These are phyloP conservation scores for Grigorovia jiainica DNA, from an alignment of 805 yeast genomes.

Conservation along the genomic window DNA sequence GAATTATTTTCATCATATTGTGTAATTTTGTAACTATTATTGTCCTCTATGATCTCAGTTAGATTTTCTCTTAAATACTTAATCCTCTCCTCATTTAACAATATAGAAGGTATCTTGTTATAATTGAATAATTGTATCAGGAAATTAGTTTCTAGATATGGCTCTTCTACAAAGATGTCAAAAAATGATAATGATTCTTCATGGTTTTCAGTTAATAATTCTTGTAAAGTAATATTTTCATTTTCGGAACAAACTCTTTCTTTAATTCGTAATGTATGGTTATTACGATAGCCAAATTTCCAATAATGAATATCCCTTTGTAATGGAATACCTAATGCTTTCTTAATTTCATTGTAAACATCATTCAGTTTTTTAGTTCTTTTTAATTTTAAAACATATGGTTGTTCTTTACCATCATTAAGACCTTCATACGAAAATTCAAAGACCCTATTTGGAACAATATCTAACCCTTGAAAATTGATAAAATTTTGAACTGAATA, in stretches of 20 bases:
- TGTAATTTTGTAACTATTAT: neutral
- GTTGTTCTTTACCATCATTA: constrained; percentile 36
- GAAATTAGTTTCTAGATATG: constrained; percentile 23
- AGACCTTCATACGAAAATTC: constrained; percentile 41
- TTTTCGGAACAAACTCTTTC: constrained; percentile 27
- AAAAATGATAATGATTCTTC: constrained; percentile 32
- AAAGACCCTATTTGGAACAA: constrained; percentile 40
- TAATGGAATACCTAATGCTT: constrained; percentile 32
- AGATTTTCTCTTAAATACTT: constrained; percentile 10
- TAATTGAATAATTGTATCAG: constrained; percentile 8
- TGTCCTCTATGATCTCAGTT: neutral
- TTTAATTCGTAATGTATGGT: constrained; percentile 61
- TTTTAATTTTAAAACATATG: constrained; percentile 42
- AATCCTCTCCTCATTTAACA: constrained; percentile 11
- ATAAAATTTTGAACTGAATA: constrained; percentile 46
- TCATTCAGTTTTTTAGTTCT: constrained; percentile 46
- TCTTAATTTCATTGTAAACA: constrained; percentile 41
- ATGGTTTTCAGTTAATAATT: constrained; percentile 31
- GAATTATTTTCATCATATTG: constrained; percentile 6
- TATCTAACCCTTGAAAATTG: constrained; percentile 63
- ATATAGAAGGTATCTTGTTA: constrained; percentile 10
- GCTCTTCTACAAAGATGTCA: constrained; percentile 61
- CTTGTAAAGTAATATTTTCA: constrained; percentile 37
- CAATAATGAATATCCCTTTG: constrained; percentile 44
- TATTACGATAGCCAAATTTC: constrained; percentile 57